Conservation (phyloP, 2,329 filamentous ascomycete genomes). For the Magnaporthales sp. region DNA sequence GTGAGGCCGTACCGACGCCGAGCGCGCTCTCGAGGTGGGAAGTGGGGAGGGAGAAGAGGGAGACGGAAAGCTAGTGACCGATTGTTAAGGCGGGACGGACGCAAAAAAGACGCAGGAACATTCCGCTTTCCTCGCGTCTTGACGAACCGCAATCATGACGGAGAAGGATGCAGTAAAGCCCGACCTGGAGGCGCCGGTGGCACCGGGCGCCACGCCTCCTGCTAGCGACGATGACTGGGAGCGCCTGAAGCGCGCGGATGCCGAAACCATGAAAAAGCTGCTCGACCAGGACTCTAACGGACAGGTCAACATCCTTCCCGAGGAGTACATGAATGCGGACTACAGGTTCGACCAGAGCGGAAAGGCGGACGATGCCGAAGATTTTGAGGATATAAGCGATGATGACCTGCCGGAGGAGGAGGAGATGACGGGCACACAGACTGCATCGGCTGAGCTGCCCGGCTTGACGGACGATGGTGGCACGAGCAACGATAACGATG, state of each 20-base stretch:
- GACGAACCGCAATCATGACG: not conserved
- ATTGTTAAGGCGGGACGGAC: not conserved
- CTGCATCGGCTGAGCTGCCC: conserved; percentile 34
- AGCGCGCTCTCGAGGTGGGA: not conserved
- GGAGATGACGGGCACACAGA: conserved; percentile 24
- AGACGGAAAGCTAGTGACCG: not conserved
- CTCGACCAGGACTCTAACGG: not conserved
- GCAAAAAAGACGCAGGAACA: not conserved
- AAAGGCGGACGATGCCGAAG: conserved; percentile 87
- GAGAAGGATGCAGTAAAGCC: not conserved
- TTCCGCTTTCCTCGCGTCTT: not conserved
- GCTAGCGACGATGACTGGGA: conserved; percentile 1
- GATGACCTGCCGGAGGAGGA: conserved; percentile 83
- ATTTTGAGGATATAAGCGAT: conserved; percentile 87
- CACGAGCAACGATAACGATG: conserved; percentile 52
- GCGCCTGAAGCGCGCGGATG: not conserved
- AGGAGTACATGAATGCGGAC: conserved; percentile 2
- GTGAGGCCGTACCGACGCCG: conserved; percentile 1
- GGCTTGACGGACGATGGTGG: conserved; percentile 51
- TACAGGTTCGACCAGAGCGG: conserved; percentile 51
- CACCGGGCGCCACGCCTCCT: not conserved
- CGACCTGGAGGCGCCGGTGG: not conserved
- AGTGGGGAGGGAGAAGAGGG: not conserved
- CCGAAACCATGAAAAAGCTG: conserved; percentile 1
- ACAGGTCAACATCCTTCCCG: not conserved